Base-by-base conservation (phyloP, 1,284 basidiomycete species). In the Rhodotorula sp. region DNA sequence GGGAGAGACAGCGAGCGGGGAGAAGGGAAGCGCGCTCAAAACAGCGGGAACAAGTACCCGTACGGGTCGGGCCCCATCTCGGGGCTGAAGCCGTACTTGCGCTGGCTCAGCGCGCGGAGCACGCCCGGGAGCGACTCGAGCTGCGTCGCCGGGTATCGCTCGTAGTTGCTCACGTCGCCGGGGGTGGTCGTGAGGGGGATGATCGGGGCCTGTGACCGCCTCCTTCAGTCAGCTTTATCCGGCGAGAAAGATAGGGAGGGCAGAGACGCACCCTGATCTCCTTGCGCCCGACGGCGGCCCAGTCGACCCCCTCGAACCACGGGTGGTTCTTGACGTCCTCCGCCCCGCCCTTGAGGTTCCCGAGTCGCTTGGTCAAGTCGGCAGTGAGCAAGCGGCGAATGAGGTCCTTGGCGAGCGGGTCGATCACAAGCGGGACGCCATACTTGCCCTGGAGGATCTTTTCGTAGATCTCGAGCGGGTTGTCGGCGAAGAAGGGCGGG, bases 271-370 rank as follows among this genome's bases (percentile, higher is more conserved):
- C 77, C 12, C 67, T 67, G 44, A 80, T 80, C 37, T 71, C 62
- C 66, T 78, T 73, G 12, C 73, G 59, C 34, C 65, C 64, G 27
- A 80, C 75, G 7, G 73, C 66, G 19, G 69, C 64, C 79, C 79
- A 80, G 48, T 80, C 78, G 19, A 80, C 78, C 17, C 79, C 79
- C 56, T 78, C 75, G 61, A 80, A 80, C 79, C 79, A 80, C 9
- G 66, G 74, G 66, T 80, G 79, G 41, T 69, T 69, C 72, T 76
- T 79, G 50, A 80, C 72, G 59, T 80, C 80, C 36, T 39, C 17
- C 10, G 75, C 74, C 34, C 79, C 80, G 48, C 71, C 73, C 36
- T 72, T 74, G 44, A 80, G 61, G 66, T 80, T 80, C 19, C 80
- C 80, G 8, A 80, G 74, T 15, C 79, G 61, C 66, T 79, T 78